A percentile compares a stretch with the other conserved stretches of the same genome.
phyloP scores from a whole-genome alignment of 805 yeast species.

The Pichia scutulata region DNA sequence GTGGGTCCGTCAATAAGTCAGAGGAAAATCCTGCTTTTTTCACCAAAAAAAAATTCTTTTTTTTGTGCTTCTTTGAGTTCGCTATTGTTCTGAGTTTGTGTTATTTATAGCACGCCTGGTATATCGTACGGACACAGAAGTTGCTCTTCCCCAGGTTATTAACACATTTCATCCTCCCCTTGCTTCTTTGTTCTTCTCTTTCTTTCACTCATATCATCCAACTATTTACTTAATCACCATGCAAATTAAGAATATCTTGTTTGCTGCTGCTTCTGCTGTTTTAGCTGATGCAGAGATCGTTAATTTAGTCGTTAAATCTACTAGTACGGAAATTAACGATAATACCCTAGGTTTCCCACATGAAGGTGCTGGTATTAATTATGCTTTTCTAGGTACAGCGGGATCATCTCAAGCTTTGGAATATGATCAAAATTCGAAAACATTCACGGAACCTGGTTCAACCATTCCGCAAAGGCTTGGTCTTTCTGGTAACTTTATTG shows the following conservation, averaged over 20 bases:
- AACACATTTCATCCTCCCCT: no score
- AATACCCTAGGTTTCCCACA: slow-evolving; percentile 27
- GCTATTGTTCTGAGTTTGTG: not conserved
- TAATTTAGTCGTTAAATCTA: slow-evolving; percentile 22
- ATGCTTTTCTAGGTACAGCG: slow-evolving; percentile 23
- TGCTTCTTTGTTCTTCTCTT: no score
- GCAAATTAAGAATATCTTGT: not conserved
- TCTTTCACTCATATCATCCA: not conserved
- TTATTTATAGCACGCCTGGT: not conserved
- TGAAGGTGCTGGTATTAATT: slow-evolving; percentile 43
- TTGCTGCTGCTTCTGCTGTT: not conserved
- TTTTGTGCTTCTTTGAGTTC: not conserved
- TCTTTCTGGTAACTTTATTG: not conserved
- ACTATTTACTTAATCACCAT: not conserved
- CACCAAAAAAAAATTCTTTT: no score
- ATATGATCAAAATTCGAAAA: slow-evolving; percentile 15
- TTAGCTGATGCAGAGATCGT: slow-evolving; percentile 13
- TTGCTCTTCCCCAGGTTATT: no score
- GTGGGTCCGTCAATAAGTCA: no score
- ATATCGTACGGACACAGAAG: not conserved
- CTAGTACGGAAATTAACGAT: slow-evolving; percentile 23
- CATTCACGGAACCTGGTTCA: not conserved
- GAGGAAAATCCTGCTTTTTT: no score
- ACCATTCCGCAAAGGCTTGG: not conserved
- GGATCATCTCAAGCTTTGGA: slow-evolving; percentile 1